Evolutionary conservation across 805 yeast species (phyloP).

Genomic region (Wickerhamomyces silvicola): DNA sequence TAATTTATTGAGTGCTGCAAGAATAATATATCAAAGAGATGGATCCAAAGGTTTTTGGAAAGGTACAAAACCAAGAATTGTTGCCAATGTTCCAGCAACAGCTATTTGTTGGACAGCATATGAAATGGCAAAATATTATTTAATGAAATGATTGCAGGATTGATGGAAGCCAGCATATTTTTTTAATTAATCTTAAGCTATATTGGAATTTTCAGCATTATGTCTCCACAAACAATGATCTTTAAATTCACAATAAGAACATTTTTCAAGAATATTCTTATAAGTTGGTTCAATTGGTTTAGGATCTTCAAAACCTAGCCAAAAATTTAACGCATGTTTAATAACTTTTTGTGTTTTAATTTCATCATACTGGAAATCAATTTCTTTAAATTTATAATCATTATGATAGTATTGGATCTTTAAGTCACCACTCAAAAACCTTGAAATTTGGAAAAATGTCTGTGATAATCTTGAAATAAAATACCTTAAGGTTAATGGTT

Average conservation of each 20-base stretch:
- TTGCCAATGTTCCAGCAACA: conserved; percentile 90
- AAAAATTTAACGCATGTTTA: conserved; percentile 35
- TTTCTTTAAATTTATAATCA: conserved; percentile 34
- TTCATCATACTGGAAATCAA: conserved; percentile 32
- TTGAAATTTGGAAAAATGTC: conserved; percentile 28
- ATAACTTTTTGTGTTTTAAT: conserved; percentile 25
- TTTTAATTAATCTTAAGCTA: too few species aligned
- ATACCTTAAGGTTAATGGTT: conserved; percentile 49
- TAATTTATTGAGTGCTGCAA: conserved; percentile 68
- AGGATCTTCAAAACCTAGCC: conserved; percentile 56
- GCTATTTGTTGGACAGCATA: conserved; percentile 98
- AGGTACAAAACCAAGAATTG: conserved; percentile 85
- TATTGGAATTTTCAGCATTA: conserved; percentile 3
- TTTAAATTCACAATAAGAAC: conserved; percentile 51
- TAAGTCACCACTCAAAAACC: conserved; percentile 30
- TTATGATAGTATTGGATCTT: conserved; percentile 50
- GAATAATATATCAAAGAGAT: conserved; percentile 50
- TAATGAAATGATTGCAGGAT: conserved; percentile 11
- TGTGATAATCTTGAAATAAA: conserved; percentile 52
- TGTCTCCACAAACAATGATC: conserved; percentile 35
- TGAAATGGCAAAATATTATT: conserved; percentile 79
- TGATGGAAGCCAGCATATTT: neutral
- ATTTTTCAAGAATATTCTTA: conserved; percentile 32
- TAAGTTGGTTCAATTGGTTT: conserved; percentile 30
- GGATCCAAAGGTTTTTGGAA: conserved; percentile 66